Percentiles rank a stretch among this genome's conserved stretches.
These are phyloP conservation scores for Diddensiella santjacobensis DNA, from an alignment of 805 yeast species.

Conservation along the genomic window DNA sequence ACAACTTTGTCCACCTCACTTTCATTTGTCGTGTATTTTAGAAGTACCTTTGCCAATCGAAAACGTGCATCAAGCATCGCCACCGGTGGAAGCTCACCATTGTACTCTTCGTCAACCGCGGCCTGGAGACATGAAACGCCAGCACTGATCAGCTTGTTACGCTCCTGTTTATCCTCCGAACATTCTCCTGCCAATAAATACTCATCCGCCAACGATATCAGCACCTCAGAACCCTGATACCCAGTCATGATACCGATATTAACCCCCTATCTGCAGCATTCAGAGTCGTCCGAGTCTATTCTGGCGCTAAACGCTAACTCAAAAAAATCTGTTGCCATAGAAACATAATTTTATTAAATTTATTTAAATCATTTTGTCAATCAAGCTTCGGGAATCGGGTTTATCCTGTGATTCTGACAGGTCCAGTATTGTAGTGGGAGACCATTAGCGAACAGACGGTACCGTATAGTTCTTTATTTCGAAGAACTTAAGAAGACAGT, in stretches of 20 bases:
- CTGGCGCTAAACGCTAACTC: too few relatives aligned
- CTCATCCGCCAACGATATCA: conserved; percentile 5
- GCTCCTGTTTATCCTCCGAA: not conserved
- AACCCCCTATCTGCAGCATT: not conserved
- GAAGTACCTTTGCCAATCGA: conserved; percentile 9
- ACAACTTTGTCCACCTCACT: conserved; percentile 11
- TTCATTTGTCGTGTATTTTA: conserved; percentile 3
- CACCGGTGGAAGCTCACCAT: not conserved
- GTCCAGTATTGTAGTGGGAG: too few relatives aligned
- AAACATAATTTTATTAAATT: too few relatives aligned
- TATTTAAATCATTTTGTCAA: too few relatives aligned
- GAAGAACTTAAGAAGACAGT: too few relatives aligned
- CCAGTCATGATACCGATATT: not conserved
- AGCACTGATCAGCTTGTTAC: not conserved
- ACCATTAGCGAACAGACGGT: too few relatives aligned
- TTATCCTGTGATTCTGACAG: too few relatives aligned
- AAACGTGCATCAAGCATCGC: not conserved
- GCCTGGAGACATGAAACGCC: conserved; percentile 7
- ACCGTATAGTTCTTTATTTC: too few relatives aligned
- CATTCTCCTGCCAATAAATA: not conserved
- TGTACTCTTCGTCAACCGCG: not conserved
- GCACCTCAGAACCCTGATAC: not conserved
- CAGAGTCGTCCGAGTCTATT: not conserved
- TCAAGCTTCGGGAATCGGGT: too few relatives aligned
- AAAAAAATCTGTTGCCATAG: too few relatives aligned